A percentile compares a stretch with the other conserved stretches of the same genome.
Conservation (phyloP, 805 yeast species). For the Helenozyma rhizophorensis region DNA sequence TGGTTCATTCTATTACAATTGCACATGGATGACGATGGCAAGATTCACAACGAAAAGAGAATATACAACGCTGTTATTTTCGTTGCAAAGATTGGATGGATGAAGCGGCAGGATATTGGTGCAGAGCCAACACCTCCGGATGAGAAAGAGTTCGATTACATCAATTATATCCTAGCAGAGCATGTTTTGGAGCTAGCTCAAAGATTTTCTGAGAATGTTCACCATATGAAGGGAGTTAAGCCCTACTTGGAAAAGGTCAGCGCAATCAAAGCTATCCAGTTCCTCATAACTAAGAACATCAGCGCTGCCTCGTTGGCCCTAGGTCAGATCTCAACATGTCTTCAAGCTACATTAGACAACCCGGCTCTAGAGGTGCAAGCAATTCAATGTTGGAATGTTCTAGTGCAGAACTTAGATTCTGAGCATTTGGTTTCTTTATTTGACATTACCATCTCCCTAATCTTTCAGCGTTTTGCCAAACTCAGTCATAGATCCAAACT, state of each 20-base stretch:
- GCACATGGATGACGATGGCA: slow-evolving; percentile 26
- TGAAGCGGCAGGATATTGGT: slow-evolving; percentile 8
- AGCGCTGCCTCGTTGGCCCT: slow-evolving; percentile 52
- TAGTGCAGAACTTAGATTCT: slow-evolving; percentile 54
- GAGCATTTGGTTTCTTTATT: slow-evolving; percentile 60
- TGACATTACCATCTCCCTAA: slow-evolving; percentile 69
- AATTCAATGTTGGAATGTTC: slow-evolving; percentile 61
- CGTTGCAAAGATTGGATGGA: slow-evolving; percentile 27
- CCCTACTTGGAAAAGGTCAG: slow-evolving; percentile 69
- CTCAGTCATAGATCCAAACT: slow-evolving; percentile 48
- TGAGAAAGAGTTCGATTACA: slow-evolving; percentile 19
- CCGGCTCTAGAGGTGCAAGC: slow-evolving; percentile 57
- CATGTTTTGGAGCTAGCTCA: slow-evolving; percentile 74
- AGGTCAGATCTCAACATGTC: slow-evolving; percentile 82
- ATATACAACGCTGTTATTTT: slow-evolving; percentile 42
- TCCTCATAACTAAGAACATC: slow-evolving; percentile 55
- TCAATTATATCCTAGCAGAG: slow-evolving; percentile 39
- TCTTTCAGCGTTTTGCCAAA: slow-evolving; percentile 60
- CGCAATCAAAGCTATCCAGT: slow-evolving; percentile 69
- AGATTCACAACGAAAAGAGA: slow-evolving; percentile 27
- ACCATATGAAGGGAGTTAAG: slow-evolving; percentile 65
- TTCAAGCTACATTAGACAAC: slow-evolving; percentile 73
- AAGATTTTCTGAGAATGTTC: slow-evolving; percentile 72
- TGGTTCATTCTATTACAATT: slow-evolving; percentile 32
- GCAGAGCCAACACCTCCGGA: slow-evolving; percentile 5